A percentile compares a stretch with the other conserved stretches of the same genome.
These are phyloP conservation scores for Tetrapisispora pingtungensis DNA, from an alignment of 805 yeast species.

Conservation along the genomic window DNA sequence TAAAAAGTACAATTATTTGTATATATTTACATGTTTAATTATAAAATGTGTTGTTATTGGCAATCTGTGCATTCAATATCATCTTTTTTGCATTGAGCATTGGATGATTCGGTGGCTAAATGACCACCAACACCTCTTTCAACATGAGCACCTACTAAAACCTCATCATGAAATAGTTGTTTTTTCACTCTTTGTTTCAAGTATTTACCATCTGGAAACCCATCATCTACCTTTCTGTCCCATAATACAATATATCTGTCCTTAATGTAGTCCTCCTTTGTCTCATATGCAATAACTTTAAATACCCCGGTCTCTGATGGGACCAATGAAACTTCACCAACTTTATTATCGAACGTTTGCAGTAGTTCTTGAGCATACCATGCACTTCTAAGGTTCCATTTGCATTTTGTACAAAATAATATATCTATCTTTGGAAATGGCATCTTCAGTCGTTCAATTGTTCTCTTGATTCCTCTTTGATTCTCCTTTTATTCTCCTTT, in stretches of 20 bases:
- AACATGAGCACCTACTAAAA: slow-evolving; percentile 16
- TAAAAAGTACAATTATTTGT: too few species aligned
- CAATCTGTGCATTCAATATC: slow-evolving; percentile 1
- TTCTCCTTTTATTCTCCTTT: too few species aligned
- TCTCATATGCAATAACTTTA: slow-evolving; percentile 34
- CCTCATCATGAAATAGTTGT: slow-evolving; percentile 16
- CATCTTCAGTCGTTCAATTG: slow-evolving; percentile 5
- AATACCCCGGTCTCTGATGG: slow-evolving; percentile 51
- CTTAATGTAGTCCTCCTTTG: slow-evolving; percentile 26
- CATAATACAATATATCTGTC: slow-evolving; percentile 32
- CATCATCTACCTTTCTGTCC: slow-evolving; percentile 55
- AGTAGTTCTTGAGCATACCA: slow-evolving; percentile 82
- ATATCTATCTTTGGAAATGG: slow-evolving; percentile 55
- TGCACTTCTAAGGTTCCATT: slow-evolving; percentile 80
- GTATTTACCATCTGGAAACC: slow-evolving; percentile 81
- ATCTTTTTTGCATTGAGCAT: not conserved
- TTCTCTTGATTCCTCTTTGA: too few species aligned
- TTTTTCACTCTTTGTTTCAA: slow-evolving; percentile 61
- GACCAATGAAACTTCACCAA: slow-evolving; percentile 45
- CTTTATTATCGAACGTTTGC: slow-evolving; percentile 59
- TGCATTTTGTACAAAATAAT: slow-evolving; percentile 71
- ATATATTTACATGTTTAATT: not conserved
- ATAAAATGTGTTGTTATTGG: not conserved
- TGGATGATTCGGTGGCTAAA: too few species aligned
- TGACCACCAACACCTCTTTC: not conserved